Percentiles rank a stretch among this genome's conserved stretches.
Evolutionary conservation across 2,329 filamentous ascomycete genomes (phyloP).

Genomic region (Clonostachys byssicola): DNA sequence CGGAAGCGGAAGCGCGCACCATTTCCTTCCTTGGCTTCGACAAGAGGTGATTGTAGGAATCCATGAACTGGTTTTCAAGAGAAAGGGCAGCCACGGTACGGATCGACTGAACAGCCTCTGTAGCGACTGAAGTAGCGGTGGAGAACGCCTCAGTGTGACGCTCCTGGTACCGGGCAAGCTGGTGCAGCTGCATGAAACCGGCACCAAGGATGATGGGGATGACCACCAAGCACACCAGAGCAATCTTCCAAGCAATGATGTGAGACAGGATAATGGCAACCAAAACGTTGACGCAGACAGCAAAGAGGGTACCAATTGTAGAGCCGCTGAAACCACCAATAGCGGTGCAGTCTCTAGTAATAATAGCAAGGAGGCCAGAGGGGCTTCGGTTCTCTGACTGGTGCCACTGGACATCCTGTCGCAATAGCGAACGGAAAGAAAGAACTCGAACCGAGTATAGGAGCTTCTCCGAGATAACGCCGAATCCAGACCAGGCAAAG

Average conservation of each 20-base stretch:
- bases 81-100: constrained; percentile 51
- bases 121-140: constrained; percentile 54
- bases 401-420: constrained; percentile 64
- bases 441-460: constrained; percentile 54
- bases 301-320: constrained; percentile 60
- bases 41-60: constrained; percentile 30
- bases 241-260: constrained; percentile 68
- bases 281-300: constrained; percentile 58
- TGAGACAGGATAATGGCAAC: constrained; percentile 61
- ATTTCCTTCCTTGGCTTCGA: constrained; percentile 23
- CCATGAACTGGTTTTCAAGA: constrained; percentile 21
- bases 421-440: constrained; percentile 55
- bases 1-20: constrained; percentile 25
- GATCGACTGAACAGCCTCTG: constrained; percentile 58
- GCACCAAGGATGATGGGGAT: constrained; percentile 62
- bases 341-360: constrained; percentile 60
- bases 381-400: constrained; percentile 56
- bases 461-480: constrained; percentile 46
- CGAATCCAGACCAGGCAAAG: constrained; percentile 41
- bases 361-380: constrained; percentile 52
- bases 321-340: constrained; percentile 53
- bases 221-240: constrained; percentile 59
- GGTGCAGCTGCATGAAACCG: constrained; percentile 58
- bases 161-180: constrained; percentile 52
- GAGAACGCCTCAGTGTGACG: constrained; percentile 56